Evolutionary conservation across 345 rosid species (phyloP).

Genomic region (Populus ilicifolia): DNA sequence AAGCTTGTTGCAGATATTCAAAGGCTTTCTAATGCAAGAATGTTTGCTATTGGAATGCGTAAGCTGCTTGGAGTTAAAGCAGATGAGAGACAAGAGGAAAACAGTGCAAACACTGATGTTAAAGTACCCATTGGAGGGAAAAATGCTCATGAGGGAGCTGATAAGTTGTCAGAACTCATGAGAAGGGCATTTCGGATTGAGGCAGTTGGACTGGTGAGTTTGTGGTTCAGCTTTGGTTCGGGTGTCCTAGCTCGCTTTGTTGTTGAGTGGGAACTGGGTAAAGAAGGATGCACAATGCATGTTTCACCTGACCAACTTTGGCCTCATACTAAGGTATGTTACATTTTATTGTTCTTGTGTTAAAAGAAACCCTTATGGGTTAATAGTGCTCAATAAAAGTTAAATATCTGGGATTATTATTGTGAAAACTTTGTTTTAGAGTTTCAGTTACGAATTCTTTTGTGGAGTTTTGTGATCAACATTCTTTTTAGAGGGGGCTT

Average conservation of each 20-base stretch:
- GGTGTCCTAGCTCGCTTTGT: constrained; percentile 88
- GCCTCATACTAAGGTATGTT: constrained; percentile 89
- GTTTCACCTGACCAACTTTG: constrained; percentile 99
- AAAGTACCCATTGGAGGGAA: constrained; percentile 57
- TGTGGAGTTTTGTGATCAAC: too few species aligned
- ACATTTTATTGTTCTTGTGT: not conserved
- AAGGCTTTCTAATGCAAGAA: constrained; percentile 96
- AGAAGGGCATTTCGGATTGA: constrained; percentile 91
- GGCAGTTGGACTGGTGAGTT: constrained; percentile 88
- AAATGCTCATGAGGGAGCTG: constrained; percentile 57
- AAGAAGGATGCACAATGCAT: constrained; percentile 98
- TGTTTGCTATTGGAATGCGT: constrained; percentile 89
- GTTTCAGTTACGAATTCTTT: too few species aligned
- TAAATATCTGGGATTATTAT: too few species aligned
- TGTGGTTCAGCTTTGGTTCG: constrained; percentile 97
- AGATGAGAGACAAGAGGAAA: constrained; percentile 72
- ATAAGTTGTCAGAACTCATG: constrained; percentile 76
- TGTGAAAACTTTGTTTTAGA: too few species aligned
- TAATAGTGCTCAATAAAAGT: too few species aligned
- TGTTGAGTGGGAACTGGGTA: constrained; percentile 98
- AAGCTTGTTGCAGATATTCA: constrained; percentile 86
- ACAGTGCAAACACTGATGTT: constrained; percentile 39
- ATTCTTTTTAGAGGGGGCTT: too few species aligned
- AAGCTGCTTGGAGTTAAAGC: constrained; percentile 85
- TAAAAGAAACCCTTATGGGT: too few species aligned